A percentile compares a stretch with the other conserved stretches of the same genome.
These are phyloP conservation scores for Neonectria hederae DNA, from an alignment of 2,329 filamentous ascomycete genomes.

Conservation along the genomic window DNA sequence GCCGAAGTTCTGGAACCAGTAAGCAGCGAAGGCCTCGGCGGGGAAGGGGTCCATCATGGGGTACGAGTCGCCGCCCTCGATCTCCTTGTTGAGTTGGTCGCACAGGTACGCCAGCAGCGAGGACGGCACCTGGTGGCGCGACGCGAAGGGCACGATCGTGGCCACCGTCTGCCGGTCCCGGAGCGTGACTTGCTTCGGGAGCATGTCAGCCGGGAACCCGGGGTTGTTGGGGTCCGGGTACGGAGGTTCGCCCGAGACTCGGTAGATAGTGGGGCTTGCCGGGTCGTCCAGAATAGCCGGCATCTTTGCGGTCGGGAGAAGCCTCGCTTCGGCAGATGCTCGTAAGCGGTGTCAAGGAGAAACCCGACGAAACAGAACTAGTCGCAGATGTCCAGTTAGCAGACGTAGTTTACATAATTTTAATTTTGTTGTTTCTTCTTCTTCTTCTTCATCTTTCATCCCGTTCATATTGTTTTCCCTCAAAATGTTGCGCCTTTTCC, in stretches of 20 bases:
- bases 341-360: not conserved
- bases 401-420: not conserved
- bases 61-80: slow-evolving; percentile 91
- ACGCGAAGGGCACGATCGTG: slow-evolving; percentile 83
- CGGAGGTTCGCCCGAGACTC: slow-evolving; percentile 72
- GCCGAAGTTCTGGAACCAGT: slow-evolving; percentile 93
- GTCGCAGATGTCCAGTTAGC: not conserved
- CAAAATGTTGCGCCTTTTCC: not conserved
- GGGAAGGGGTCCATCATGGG: slow-evolving; percentile 83
- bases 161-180: slow-evolving; percentile 85
- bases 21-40: slow-evolving; percentile 77
- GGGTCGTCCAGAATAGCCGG: slow-evolving; percentile 84
- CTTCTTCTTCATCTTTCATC: not conserved
- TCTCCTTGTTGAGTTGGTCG: slow-evolving; percentile 88
- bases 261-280: slow-evolving; percentile 73
- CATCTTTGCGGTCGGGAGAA: slow-evolving; percentile 59
- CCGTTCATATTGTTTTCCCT: not conserved
- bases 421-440: not conserved
- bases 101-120: slow-evolving; percentile 80
- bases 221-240: slow-evolving; percentile 71
- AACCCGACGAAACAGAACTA: not conserved
- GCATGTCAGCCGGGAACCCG: slow-evolving; percentile 73
- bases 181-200: slow-evolving; percentile 80
- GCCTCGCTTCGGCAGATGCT: not conserved
- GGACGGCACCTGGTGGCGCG: slow-evolving; percentile 78